Base-by-base conservation (phyloP, 176 grass and related monocot species). In the Canna indica region DNA sequence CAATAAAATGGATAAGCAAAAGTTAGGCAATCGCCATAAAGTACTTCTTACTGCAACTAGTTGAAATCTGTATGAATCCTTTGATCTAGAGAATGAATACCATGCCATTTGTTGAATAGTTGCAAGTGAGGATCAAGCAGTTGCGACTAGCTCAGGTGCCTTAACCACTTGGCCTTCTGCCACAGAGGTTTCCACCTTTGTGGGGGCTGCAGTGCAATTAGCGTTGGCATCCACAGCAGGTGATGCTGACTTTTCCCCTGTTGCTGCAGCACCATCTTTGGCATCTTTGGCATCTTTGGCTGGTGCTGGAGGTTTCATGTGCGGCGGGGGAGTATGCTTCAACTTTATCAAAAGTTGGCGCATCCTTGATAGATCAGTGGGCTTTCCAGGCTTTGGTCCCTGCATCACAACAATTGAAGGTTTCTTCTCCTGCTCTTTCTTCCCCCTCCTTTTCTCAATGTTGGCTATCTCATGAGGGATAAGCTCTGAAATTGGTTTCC, bases 391-490 rank as follows among this genome's bases (percentile, higher is more conserved):
- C 34, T 65, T 65, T 2, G 62, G 62, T 65, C 62, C 62, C 62
- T 38, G 62, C 33, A 65, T 65, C 34, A 65, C 62, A 11, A 3
- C 33, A 12, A 65, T 18, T 8, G 62, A 65, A 65, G 62, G 62
- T 36, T 65, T 38, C 16, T 65, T 38, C 62, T 65, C 62, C 33
- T 65, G 62, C 38, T 38, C 33, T 38, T 65, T 38, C 62, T 38
- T 65, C 17, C 62, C 62, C 33, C 62, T 65, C 33, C n/a, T 65
- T 33, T 65, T 63, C 59, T 63, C 62, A 38, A 65, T 38, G 33
- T 22, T 65, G 31, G 62, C 31, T 65, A 65, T 65, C 62, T 65
- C 62, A 65, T 38, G 62, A 29, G 62, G 62, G 62, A 65, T 65
- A 24, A 65, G 33, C 62, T 65, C 62, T 9, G 33, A 65, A 36